phyloP scores from a whole-genome alignment of 306 rosid genomes.

The Hippophae gyantsensis region DNA sequence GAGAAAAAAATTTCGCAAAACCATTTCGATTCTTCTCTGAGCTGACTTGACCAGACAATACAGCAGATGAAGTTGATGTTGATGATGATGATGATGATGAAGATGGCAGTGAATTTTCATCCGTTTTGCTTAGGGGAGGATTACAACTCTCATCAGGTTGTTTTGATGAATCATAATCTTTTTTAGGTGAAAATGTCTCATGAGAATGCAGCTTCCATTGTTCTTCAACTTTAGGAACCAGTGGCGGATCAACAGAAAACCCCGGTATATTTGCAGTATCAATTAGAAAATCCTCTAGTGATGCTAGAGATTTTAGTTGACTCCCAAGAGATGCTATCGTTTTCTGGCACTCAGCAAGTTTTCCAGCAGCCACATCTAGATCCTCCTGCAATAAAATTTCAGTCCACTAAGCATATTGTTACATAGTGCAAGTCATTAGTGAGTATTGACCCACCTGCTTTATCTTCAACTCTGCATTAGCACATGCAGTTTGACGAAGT shows the following conservation, averaged over 20 bases:
- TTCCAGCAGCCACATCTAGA: conserved; percentile 75
- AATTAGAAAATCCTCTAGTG: conserved; percentile 78
- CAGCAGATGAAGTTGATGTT: conserved; percentile 27
- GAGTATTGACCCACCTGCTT: conserved; percentile 54
- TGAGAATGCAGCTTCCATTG: conserved; percentile 55
- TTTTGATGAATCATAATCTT: conserved; percentile 37
- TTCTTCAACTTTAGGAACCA: conserved; percentile 31
- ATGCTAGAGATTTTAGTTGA: conserved; percentile 72
- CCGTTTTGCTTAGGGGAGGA: conserved; percentile 29
- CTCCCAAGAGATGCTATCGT: conserved; percentile 88
- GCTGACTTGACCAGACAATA: conserved; percentile 33
- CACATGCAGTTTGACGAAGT: conserved; percentile 31
- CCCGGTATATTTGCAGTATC: conserved; percentile 55
- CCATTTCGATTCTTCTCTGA: conserved; percentile 79
- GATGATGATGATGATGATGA: conserved; percentile 23
- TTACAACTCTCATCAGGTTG: conserved; percentile 31
- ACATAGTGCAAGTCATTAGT: background rate
- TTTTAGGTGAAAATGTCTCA: conserved; percentile 60
- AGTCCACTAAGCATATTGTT: conserved; percentile 1
- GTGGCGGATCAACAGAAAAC: conserved; percentile 37
- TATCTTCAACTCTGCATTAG: conserved; percentile 50
- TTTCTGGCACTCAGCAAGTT: conserved; percentile 90
- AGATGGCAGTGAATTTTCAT: conserved; percentile 39
- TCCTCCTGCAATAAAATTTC: conserved; percentile 55
- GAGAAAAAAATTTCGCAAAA: conserved; percentile 79